A percentile compares a stretch with the other conserved stretches of the same genome.
These are phyloP conservation scores for Chlamydomonas eustigma DNA, from an alignment of 139 green algal species.

Conservation along the genomic window DNA sequence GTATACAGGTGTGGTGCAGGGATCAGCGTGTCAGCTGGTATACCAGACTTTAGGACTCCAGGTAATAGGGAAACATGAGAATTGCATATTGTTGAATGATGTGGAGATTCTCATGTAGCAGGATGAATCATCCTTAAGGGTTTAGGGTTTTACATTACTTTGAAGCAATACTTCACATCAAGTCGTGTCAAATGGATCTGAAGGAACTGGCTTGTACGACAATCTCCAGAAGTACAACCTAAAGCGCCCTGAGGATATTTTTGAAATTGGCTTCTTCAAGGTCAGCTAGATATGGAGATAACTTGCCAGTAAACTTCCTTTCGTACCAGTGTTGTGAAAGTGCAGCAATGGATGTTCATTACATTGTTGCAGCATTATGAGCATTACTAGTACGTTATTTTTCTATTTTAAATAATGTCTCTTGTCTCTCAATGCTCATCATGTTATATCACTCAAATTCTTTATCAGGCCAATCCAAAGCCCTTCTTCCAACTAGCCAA, in stretches of 20 bases:
- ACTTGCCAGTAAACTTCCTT: too few relatives aligned
- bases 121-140: too few relatives aligned
- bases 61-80: background rate
- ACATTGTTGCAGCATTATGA: background rate
- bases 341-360: too few relatives aligned
- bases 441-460: conserved; percentile 26
- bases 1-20: conserved; percentile 53
- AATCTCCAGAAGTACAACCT: conserved; percentile 64
- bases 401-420: background rate
- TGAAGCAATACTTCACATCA: background rate
- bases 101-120: background rate
- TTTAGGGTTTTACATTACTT: background rate
- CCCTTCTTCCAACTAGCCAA: conserved; percentile 75
- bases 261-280: conserved; percentile 28
- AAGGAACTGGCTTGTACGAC: conserved; percentile 66
- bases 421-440: too few relatives aligned
- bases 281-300: too few relatives aligned
- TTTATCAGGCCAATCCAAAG: conserved; percentile 59
- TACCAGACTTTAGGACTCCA: conserved; percentile 65
- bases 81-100: background rate
- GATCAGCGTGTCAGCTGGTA: conserved; percentile 63
- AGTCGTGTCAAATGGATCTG: conserved; percentile 45
- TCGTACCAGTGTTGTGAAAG: too few relatives aligned
- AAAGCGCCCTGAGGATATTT: conserved; percentile 64
- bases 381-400: background rate